These are phyloP conservation scores for Metarhizium rileyi DNA, from an alignment of 2,329 filamentous ascomycete genomes.

Conservation along the genomic window DNA sequence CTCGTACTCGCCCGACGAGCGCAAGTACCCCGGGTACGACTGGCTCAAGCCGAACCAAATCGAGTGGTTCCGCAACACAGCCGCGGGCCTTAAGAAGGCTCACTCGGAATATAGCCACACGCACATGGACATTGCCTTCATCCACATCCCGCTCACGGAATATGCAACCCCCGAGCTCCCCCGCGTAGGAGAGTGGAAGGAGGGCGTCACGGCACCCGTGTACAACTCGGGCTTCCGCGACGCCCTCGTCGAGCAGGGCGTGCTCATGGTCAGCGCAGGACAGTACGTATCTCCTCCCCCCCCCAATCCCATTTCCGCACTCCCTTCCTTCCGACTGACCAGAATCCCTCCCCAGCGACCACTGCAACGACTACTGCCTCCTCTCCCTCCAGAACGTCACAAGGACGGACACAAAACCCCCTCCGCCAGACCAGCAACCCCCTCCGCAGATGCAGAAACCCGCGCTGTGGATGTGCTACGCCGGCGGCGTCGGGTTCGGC, in stretches of 20 bases:
- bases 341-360: slow-evolving; percentile 49
- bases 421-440: slow-evolving; percentile 5
- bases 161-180: slow-evolving; percentile 58
- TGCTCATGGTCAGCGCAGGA: slow-evolving; percentile 82
- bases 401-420: slow-evolving; percentile 3
- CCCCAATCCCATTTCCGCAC: too few relatives aligned
- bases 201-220: slow-evolving; percentile 74
- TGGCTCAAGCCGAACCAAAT: slow-evolving; percentile 95
- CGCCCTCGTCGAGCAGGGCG: slow-evolving; percentile 73
- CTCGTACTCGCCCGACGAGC: slow-evolving; percentile 81
- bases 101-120: slow-evolving; percentile 82
- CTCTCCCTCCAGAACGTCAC: slow-evolving; percentile 39
- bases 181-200: slow-evolving; percentile 59
- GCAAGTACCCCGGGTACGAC: slow-evolving; percentile 84
- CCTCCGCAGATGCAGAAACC: slow-evolving; percentile 32
- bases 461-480: slow-evolving; percentile 96
- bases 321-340: not conserved
- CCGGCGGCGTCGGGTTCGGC: slow-evolving; percentile 81
- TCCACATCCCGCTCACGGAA: slow-evolving; percentile 92
- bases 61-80: slow-evolving; percentile 81
- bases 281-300: slow-evolving; percentile 51
- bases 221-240: slow-evolving; percentile 93
- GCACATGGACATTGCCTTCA: slow-evolving; percentile 93
- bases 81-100: slow-evolving; percentile 60
- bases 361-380: slow-evolving; percentile 94